phyloP scores from a whole-genome alignment of 768 basidiomycete species.

The Boletus huronensis region DNA sequence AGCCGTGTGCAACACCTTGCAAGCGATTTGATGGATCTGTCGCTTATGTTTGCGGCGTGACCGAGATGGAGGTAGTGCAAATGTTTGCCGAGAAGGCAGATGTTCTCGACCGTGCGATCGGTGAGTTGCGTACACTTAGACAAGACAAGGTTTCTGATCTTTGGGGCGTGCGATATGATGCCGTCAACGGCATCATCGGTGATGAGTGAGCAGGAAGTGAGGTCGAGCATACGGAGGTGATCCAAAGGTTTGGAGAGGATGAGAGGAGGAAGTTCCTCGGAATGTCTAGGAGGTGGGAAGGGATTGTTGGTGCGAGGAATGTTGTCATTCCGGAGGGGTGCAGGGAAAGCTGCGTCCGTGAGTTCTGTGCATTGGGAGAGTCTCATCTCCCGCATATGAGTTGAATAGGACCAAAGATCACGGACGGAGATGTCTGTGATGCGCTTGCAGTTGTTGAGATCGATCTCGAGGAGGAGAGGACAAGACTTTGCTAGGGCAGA shows the following conservation, averaged over 20 bases:
- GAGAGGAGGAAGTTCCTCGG: slow-evolving; percentile 60
- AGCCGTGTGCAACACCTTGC: slow-evolving; percentile 86
- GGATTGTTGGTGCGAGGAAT: slow-evolving; percentile 39
- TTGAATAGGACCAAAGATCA: slow-evolving; percentile 77
- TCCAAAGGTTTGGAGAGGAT: slow-evolving; percentile 64
- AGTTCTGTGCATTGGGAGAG: slow-evolving; percentile 75
- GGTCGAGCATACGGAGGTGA: slow-evolving; percentile 87
- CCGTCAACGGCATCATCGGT: slow-evolving; percentile 84
- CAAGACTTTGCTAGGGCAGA: slow-evolving; percentile 73
- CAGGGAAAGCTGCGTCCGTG: slow-evolving; percentile 84
- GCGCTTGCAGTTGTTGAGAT: slow-evolving; percentile 78
- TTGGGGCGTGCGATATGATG: slow-evolving; percentile 74
- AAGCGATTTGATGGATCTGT: slow-evolving; percentile 77
- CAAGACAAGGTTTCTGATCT: slow-evolving; percentile 81
- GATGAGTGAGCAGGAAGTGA: slow-evolving; percentile 78
- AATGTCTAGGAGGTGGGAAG: slow-evolving; percentile 37
- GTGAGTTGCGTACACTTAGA: slow-evolving; percentile 82
- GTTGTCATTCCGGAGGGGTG: slow-evolving; percentile 45
- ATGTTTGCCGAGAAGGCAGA: slow-evolving; percentile 86
- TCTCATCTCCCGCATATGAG: slow-evolving; percentile 87
- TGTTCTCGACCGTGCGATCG: slow-evolving; percentile 76
- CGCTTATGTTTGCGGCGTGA: slow-evolving; percentile 87
- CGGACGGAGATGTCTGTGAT: slow-evolving; percentile 78
- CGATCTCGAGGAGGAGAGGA: slow-evolving; percentile 88
- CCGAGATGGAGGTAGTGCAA: slow-evolving; percentile 95